Evolutionary conservation across 164 flowering plant species (phyloP).

Genomic region (Hamamelis virginiana): DNA sequence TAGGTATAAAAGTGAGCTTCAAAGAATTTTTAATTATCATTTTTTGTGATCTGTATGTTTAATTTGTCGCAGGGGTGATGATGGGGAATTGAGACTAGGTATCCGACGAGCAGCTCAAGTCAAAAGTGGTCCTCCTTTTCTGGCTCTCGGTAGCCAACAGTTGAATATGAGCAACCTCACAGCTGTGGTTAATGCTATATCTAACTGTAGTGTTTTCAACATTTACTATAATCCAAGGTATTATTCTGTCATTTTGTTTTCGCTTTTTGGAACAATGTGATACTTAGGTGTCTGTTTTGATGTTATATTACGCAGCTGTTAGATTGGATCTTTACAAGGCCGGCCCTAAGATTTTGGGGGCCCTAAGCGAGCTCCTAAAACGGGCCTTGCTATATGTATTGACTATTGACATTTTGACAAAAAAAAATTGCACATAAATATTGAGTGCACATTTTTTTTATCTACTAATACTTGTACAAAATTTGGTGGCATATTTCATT

Average conservation of each 20-base stretch:
- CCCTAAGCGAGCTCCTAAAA: too few species aligned
- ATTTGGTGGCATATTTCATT: too few species aligned
- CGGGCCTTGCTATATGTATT: too few species aligned
- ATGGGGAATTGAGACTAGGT: conserved; percentile 91
- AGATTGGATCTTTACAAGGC: too few species aligned
- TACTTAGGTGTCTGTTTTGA: background rate
- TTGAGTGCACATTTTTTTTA: too few species aligned
- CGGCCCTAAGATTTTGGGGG: too few species aligned
- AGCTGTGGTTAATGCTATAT: conserved; percentile 60
- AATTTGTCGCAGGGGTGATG: conserved; percentile 63
- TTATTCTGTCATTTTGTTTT: background rate
- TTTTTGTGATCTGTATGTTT: background rate
- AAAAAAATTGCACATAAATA: too few species aligned
- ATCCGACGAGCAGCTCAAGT: conserved; percentile 74
- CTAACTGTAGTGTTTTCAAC: conserved; percentile 51
- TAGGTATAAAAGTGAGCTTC: conserved; percentile 40
- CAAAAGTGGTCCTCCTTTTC: conserved; percentile 35
- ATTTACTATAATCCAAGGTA: conserved; percentile 92
- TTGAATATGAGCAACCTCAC: conserved; percentile 34
- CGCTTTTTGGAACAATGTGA: background rate
- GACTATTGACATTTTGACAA: too few species aligned
- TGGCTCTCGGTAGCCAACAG: conserved; percentile 38
- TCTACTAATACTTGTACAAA: too few species aligned
- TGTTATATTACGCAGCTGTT: too few species aligned
- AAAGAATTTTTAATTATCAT: background rate